Conservation (phyloP, 129 eudicot species). For the Daucus carota region DNA sequence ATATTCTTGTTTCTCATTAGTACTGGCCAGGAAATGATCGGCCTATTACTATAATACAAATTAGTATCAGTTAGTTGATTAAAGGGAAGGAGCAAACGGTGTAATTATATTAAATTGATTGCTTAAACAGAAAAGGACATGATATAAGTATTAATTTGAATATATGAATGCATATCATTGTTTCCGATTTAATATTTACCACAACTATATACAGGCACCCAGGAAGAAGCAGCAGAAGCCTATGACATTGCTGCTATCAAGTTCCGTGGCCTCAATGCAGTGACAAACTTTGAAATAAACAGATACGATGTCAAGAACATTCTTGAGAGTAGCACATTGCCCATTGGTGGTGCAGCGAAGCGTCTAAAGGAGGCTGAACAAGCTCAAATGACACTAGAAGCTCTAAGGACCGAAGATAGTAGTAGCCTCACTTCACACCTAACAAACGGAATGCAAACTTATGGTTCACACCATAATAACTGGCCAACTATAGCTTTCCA, state of each 20-base stretch:
- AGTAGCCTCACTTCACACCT: slow-evolving; percentile 6
- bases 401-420: background rate
- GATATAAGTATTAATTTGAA: too few species aligned
- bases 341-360: slow-evolving; percentile 84
- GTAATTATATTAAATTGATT: too few species aligned
- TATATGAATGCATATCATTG: too few species aligned
- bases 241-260: slow-evolving; percentile 93
- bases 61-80: too few species aligned
- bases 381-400: background rate
- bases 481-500: slow-evolving; percentile 63
- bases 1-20: too few species aligned
- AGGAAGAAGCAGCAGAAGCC: slow-evolving; percentile 98
- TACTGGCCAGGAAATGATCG: too few species aligned
- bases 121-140: too few species aligned
- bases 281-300: slow-evolving; percentile 86
- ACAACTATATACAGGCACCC: slow-evolving; percentile 46
- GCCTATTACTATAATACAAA: too few species aligned
- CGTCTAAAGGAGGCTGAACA: slow-evolving; percentile 73
- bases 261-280: slow-evolving; percentile 82
- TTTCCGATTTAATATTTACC: background rate
- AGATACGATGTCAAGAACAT: slow-evolving; percentile 84
- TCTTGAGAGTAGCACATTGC: slow-evolving; percentile 74
- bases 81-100: too few species aligned
- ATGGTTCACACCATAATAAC: slow-evolving; percentile 19
- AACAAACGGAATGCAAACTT: slow-evolving; percentile 18